Evolutionary conservation across 768 basidiomycete genomes (phyloP), one percentile per base, ranked within the genome.

Genomic region (Dioszegia aurantiaca): DNA sequence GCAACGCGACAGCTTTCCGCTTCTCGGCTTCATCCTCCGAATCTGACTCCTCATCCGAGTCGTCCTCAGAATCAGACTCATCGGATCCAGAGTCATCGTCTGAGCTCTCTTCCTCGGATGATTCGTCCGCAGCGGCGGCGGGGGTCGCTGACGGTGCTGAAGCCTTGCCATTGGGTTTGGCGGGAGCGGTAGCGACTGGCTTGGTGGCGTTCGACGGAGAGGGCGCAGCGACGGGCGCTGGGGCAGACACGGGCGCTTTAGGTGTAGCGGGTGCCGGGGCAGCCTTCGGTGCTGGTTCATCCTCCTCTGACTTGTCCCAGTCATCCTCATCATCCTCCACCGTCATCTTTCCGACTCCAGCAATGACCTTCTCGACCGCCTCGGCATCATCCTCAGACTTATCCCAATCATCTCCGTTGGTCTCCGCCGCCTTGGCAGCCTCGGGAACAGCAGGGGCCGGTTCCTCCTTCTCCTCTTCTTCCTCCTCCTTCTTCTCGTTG

Each of bases 1-100:
- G 87, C 33, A 86, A 86, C n/a, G 91, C 90, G 63, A 89, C 87
- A 0, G 85, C 86, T 78, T 92, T 94, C 63, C 80, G 81, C 75
- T 87, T 83, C 55, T 69, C 67, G 21, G 61, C 56, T 42, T 73
- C 73, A 72, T 88, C 78, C 43, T 84, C 87, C 55, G 86, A 86
- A 11, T 86, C 85, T 12, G 82, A 82, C 17, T 68, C 71, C 21
- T 71, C 67, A 39, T 72, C 73, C 23, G 67, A 65, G n/a, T 73
- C 72, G 36, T 62, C 57, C 4, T 64, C 63, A n/a, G 67, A 64
- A 27, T 68, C 63, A 6, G 33, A 33, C 30, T 77, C 76, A 37
- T 76, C 72, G 9, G 73, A 74, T 9, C 80, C 78, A 19, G 67
- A 63, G 11, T 73, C 71, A 31, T 73, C 72, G 0, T 63, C 65